Conservation (phyloP, 2,329 filamentous ascomycete species). For the Coniochaeta prunicola region DNA sequence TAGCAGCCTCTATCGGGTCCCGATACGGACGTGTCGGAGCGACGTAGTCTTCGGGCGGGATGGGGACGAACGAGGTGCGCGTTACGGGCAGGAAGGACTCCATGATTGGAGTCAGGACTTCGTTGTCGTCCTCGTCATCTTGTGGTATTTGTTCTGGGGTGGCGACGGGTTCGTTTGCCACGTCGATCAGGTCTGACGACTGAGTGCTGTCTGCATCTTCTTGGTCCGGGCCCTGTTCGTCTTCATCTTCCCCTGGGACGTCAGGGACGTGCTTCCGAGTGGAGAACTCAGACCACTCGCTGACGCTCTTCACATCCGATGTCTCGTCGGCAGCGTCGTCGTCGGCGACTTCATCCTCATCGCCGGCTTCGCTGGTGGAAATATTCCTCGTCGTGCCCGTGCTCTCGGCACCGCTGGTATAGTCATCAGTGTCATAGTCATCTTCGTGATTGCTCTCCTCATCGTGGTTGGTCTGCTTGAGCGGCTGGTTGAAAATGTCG, state of each 20-base stretch:
- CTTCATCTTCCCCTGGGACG: constrained; percentile 23
- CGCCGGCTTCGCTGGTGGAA: constrained; percentile 31
- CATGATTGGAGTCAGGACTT: constrained; percentile 36
- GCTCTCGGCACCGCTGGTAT: constrained; percentile 81
- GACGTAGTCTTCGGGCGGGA: constrained; percentile 81
- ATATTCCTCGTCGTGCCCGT: constrained; percentile 70
- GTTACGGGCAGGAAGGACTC: constrained; percentile 35
- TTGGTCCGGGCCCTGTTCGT: constrained; percentile 1
- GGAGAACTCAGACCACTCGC: constrained; percentile 86
- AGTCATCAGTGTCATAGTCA: constrained; percentile 69
- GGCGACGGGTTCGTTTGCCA: constrained; percentile 21
- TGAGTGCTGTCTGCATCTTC: constrained; percentile 28
- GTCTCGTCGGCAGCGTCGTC: constrained; percentile 25
- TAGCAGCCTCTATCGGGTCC: constrained; percentile 71
- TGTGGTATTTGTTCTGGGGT: constrained; percentile 20
- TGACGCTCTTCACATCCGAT: constrained; percentile 56
- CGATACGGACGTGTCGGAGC: constrained; percentile 73
- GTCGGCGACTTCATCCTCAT: constrained; percentile 26
- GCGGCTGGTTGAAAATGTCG: constrained; percentile 87
- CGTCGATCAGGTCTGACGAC: constrained; percentile 30
- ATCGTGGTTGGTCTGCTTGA: constrained; percentile 32
- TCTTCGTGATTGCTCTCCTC: constrained; percentile 50
- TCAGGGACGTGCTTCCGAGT: constrained; percentile 62
- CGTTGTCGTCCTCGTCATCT: constrained; percentile 27
- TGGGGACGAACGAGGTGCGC: constrained; percentile 64